Evolutionary conservation across 108 stramenopile species (phyloP).

Genomic region (Nitzschia sp.): DNA sequence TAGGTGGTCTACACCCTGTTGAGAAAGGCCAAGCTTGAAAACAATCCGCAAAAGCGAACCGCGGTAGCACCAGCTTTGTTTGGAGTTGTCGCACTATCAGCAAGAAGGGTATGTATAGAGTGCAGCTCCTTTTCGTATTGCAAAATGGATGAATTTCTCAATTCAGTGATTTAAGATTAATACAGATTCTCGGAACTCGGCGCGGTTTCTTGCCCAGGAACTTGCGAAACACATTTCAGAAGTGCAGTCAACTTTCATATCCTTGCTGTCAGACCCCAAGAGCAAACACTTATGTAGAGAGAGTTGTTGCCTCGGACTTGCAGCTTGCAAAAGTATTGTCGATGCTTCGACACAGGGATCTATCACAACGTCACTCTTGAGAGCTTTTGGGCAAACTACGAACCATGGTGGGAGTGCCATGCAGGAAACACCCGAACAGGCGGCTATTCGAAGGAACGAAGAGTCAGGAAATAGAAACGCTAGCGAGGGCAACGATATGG

Average conservation of each 20-base stretch:
- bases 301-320: slow-evolving; percentile 76
- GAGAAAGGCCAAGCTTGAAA: slow-evolving; percentile 38
- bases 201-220: slow-evolving; percentile 40
- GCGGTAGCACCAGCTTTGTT: slow-evolving; percentile 64
- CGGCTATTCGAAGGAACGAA: slow-evolving; percentile 44
- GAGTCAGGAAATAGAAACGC: slow-evolving; percentile 20
- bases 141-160: no score
- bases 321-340: slow-evolving; percentile 71
- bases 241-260: slow-evolving; percentile 68
- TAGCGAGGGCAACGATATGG: slow-evolving; percentile 17
- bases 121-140: no score
- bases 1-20: slow-evolving; percentile 56
- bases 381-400: slow-evolving; percentile 80
- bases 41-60: slow-evolving; percentile 64
- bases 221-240: slow-evolving; percentile 41
- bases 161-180: not conserved
- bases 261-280: slow-evolving; percentile 72
- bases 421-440: slow-evolving; percentile 68
- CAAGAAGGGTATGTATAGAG: slow-evolving; percentile 40
- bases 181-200: not conserved
- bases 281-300: slow-evolving; percentile 79
- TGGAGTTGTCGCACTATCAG: slow-evolving; percentile 64
- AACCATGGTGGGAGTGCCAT: slow-evolving; percentile 78
- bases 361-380: slow-evolving; percentile 55
- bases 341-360: slow-evolving; percentile 9